Evolutionary conservation across 257 asterid genomes (phyloP).

Genomic region (Ballota nigra): DNA sequence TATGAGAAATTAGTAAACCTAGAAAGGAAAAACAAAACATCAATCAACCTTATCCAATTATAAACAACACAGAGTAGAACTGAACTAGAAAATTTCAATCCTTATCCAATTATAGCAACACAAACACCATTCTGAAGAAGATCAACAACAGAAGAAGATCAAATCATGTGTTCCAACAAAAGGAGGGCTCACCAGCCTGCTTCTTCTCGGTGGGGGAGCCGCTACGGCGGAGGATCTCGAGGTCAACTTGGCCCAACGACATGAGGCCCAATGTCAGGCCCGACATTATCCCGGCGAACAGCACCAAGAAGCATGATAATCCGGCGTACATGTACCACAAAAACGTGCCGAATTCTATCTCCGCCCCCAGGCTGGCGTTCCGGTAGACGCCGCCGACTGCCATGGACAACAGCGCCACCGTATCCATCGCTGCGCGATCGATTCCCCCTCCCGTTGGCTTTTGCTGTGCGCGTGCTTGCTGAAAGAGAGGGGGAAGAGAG

Average conservation of each 20-base stretch:
- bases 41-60: neutral
- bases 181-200: constrained; percentile 60
- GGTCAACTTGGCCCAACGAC: constrained; percentile 84
- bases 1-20: neutral
- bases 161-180: neutral
- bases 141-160: neutral
- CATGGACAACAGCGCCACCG: constrained; percentile 44
- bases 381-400: constrained; percentile 18
- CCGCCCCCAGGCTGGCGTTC: constrained; percentile 34
- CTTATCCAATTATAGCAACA: neutral
- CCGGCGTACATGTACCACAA: constrained; percentile 70
- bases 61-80: neutral
- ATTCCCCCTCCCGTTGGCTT: constrained; percentile 10
- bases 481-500: neutral
- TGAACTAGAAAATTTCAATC: neutral
- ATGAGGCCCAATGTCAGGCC: constrained; percentile 87
- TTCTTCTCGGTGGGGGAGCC: constrained; percentile 73
- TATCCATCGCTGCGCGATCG: constrained; percentile 50
- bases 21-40: neutral
- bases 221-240: constrained; percentile 88
- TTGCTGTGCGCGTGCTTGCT: constrained; percentile 1
- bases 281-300: constrained; percentile 86
- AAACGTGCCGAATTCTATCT: constrained; percentile 64
- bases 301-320: constrained; percentile 69
- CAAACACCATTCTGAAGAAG: neutral